Base-by-base conservation (phyloP, 2,329 filamentous ascomycete genomes). In the Colletotrichum filicis region DNA sequence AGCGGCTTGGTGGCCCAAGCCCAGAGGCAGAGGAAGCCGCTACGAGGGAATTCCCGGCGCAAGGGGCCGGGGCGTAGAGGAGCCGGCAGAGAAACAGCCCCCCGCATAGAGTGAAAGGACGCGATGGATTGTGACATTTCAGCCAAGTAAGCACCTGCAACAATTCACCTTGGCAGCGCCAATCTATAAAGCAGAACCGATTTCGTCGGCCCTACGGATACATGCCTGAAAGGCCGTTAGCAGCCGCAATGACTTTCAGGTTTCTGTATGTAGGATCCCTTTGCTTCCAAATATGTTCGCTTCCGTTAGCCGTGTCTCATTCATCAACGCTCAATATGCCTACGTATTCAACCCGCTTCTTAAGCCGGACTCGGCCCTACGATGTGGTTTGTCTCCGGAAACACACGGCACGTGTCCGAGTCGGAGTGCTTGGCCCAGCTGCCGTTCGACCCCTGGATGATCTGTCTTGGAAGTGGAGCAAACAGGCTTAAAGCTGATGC, bases 21-120 rank as follows among this genome's bases (percentile, higher is more conserved):
- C 62, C 42, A 30, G n/a, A 16, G 32, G 67, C 60, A 59, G 28
- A n/a, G 42, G 42, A n/a, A 22, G 35, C 56, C 52, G 69, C 64
- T 68, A 30, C 58, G 65, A 65, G 66, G 66, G 55, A 73, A 73
- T 70, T 66, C 70, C 66, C 70, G 42, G 60, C 61, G 59, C 66
- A 73, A 70, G 55, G 60, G 49, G 24, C 26, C 26, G 60, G 61
- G 30, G n/a, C 26, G 16, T 19, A 42, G 37, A 42, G 37, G 8
- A 42, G 37, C 37, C 16, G 19, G 42, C 42, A 49, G 42, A 22
- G 8, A 49, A 49, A 49, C 19, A 4, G 7, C 42, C 11, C 53
- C 24, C 60, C 32, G 46, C 68, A 61, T 56, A 26, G 52, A 56
- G 46, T 42, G 16, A 16, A 42, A 42, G 49, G 61, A 64, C 26